Evolutionary conservation across 352 stramenopile species (phyloP).

Genomic region (Pythium coloratum): DNA sequence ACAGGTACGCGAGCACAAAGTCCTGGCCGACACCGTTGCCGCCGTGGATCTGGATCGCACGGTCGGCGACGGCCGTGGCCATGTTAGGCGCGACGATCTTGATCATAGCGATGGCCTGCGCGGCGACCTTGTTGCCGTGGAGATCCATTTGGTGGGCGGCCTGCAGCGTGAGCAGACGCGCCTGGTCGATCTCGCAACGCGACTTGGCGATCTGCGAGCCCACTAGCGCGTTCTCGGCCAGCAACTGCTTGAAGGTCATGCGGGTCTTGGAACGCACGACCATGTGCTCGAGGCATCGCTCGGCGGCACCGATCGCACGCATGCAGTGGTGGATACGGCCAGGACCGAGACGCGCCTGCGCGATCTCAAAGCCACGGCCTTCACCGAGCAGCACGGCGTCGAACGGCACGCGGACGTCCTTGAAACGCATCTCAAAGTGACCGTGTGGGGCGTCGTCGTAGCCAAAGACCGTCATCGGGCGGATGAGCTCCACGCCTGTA

Average conservation of each 20-base stretch:
- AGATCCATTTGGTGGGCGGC: conserved; percentile 90
- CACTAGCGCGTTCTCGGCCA: conserved; percentile 85
- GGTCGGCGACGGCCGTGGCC: conserved; percentile 87
- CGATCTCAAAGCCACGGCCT: conserved; percentile 90
- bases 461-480: conserved; percentile 92
- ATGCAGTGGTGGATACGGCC: conserved; percentile 99
- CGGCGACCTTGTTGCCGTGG: conserved; percentile 81
- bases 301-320: conserved; percentile 91
- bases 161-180: conserved; percentile 85
- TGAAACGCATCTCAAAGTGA: conserved; percentile 96
- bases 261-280: conserved; percentile 91
- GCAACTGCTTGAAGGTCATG: conserved; percentile 93
- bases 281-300: conserved; percentile 85
- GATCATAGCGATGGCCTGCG: conserved; percentile 95
- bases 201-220: conserved; percentile 85
- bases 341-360: conserved; percentile 90
- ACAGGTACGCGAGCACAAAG: conserved; percentile 92
- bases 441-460: conserved; percentile 96
- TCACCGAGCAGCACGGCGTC: conserved; percentile 76
- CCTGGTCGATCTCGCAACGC: conserved; percentile 79
- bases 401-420: conserved; percentile 92
- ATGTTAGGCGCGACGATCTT: conserved; percentile 95
- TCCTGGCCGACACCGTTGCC: conserved; percentile 90
- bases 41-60: conserved; percentile 87
- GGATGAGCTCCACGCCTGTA: conserved; percentile 90